phyloP scores from a whole-genome alignment of 75 land plant species.

The Chamaecyparis obtusa region DNA sequence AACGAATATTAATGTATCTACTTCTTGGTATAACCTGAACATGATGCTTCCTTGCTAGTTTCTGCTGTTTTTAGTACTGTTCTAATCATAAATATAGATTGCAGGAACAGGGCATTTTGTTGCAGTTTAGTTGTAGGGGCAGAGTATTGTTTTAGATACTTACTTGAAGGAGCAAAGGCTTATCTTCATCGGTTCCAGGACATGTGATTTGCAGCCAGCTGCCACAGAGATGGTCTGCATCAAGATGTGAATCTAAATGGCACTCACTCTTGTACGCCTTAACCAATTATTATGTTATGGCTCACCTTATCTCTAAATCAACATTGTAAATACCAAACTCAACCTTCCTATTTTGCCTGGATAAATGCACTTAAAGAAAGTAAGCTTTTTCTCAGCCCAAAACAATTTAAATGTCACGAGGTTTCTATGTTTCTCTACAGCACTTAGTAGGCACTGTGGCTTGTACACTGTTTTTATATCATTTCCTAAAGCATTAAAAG shows the following conservation, averaged over 20 bases:
- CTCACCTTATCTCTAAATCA: background rate
- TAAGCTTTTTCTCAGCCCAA: background rate
- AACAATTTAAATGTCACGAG: background rate
- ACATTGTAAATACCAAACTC: background rate
- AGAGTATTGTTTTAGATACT: too few species aligned
- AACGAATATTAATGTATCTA: too few species aligned
- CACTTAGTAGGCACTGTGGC: background rate
- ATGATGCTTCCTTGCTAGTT: too few species aligned
- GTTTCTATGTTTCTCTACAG: background rate
- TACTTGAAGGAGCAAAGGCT: too few species aligned
- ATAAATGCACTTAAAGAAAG: background rate
- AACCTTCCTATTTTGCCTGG: background rate
- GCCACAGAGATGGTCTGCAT: too few species aligned
- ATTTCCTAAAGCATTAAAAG: background rate
- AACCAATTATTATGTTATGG: background rate
- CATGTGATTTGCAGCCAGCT: too few species aligned
- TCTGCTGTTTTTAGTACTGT: too few species aligned
- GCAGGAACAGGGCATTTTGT: too few species aligned
- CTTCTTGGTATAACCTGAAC: too few species aligned
- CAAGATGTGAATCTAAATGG: background rate
- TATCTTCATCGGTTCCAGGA: too few species aligned
- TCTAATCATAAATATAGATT: too few species aligned
- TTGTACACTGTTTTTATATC: background rate
- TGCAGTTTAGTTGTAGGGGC: too few species aligned
- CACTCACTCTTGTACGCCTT: background rate